Conservation (phyloP, 2,329 filamentous ascomycete genomes). For the Setomelanomma holmii region DNA sequence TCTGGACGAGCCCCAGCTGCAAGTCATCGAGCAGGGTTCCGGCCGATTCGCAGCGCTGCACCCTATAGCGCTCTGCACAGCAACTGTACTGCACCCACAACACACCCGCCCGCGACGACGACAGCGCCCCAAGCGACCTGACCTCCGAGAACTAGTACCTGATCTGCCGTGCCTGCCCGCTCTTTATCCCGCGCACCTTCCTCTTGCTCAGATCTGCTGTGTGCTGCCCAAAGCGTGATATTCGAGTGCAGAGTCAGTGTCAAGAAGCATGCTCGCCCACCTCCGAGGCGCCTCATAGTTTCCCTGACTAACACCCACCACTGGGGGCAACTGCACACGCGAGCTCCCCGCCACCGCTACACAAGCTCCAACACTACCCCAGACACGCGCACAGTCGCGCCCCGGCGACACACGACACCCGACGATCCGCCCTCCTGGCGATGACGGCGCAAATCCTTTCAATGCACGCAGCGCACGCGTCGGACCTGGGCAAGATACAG, state of each 20-base stretch:
- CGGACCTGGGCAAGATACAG: conserved; percentile 45
- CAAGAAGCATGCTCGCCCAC: conserved; percentile 27
- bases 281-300: conserved; percentile 17
- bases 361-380: conserved; percentile 22
- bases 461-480: conserved; percentile 46
- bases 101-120: not conserved
- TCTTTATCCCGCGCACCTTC: conserved; percentile 2
- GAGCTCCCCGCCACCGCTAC: conserved; percentile 24
- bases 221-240: not conserved
- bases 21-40: conserved; percentile 21
- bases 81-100: not conserved
- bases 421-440: conserved; percentile 22
- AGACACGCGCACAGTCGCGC: conserved; percentile 19
- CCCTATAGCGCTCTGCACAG: conserved; percentile 3
- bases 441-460: conserved; percentile 50
- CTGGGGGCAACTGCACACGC: conserved; percentile 20
- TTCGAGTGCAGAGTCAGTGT: too few species aligned
- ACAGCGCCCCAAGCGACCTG: not conserved
- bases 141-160: conserved; percentile 8
- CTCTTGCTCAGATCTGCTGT: not conserved
- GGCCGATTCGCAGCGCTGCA: conserved; percentile 5
- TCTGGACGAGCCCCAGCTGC: too few species aligned
- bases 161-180: conserved; percentile 9
- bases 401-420: conserved; percentile 15
- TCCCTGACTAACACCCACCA: conserved; percentile 22